phyloP scores from a whole-genome alignment of 2,329 filamentous ascomycete genomes.

The Xylariaceae sp. region DNA sequence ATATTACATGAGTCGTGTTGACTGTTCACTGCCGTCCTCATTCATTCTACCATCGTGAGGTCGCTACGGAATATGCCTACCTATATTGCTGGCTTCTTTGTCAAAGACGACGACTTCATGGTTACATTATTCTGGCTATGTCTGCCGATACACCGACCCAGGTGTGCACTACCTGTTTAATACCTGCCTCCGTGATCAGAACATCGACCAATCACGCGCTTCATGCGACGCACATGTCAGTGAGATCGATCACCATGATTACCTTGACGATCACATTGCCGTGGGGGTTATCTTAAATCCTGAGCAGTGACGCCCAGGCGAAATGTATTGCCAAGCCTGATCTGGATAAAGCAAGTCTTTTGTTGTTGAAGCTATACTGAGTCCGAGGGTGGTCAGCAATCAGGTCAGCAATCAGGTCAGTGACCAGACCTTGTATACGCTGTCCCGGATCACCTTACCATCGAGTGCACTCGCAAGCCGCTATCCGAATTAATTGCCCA shows the following conservation, averaged over 20 bases:
- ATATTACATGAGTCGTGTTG: neutral
- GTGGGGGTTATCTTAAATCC: neutral
- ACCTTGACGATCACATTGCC: neutral
- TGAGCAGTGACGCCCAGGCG: neutral
- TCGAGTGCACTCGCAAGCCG: no score
- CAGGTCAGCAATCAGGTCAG: neutral
- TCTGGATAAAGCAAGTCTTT: no score
- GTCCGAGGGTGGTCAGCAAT: neutral
- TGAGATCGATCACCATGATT: neutral
- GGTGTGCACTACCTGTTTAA: neutral
- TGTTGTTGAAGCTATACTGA: no score
- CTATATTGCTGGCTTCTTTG: neutral
- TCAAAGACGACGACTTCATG: neutral
- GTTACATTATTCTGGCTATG: neutral
- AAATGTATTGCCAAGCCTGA: no score
- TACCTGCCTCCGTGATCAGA: neutral
- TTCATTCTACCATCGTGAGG: neutral
- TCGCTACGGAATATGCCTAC: neutral
- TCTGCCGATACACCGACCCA: neutral
- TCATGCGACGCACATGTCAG: neutral
- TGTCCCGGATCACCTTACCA: no score
- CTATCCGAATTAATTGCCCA: no score
- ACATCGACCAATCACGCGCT: neutral
- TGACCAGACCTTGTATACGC: no score
- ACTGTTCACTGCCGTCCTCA: neutral